These are phyloP conservation scores for Castanea crenata DNA, from an alignment of 306 rosid genomes.

Conservation along the genomic window DNA sequence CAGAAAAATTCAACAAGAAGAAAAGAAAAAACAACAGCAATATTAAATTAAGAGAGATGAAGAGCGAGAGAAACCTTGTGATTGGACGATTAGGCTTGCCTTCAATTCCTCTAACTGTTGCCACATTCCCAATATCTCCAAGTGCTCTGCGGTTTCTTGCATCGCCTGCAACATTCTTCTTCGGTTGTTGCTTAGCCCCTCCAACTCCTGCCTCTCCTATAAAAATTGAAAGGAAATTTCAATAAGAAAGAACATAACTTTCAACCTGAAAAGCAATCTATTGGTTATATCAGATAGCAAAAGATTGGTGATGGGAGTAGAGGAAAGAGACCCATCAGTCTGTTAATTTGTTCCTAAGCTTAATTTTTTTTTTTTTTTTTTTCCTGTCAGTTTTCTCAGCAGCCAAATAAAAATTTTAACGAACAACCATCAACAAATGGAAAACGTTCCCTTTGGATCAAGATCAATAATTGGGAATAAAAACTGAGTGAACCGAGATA, in stretches of 20 bases:
- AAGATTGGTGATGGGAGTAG: background rate
- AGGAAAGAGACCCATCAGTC: background rate
- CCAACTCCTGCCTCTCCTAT: slow-evolving; percentile 59
- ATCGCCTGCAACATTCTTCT: slow-evolving; percentile 52
- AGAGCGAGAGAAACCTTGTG: slow-evolving; percentile 49
- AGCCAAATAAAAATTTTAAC: background rate
- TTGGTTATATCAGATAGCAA: background rate
- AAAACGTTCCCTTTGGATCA: background rate
- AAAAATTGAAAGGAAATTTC: background rate
- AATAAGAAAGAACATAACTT: background rate
- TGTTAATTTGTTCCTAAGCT: background rate
- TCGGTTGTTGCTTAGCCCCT: slow-evolving; percentile 49
- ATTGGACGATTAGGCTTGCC: slow-evolving; percentile 80
- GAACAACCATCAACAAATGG: background rate
- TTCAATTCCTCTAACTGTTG: slow-evolving; percentile 41
- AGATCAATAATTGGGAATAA: background rate
- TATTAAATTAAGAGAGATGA: background rate
- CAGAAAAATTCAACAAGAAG: slow-evolving; percentile 19
- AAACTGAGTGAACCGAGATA: background rate
- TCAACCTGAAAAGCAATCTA: background rate
- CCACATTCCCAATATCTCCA: slow-evolving; percentile 80
- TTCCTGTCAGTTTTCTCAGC: background rate
- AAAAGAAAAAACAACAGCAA: background rate
- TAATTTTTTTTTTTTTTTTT: too few relatives aligned
- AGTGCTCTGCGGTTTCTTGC: slow-evolving; percentile 62